phyloP scores from a whole-genome alignment of 495 filamentous ascomycete species.

The Aspergillus campestris region DNA sequence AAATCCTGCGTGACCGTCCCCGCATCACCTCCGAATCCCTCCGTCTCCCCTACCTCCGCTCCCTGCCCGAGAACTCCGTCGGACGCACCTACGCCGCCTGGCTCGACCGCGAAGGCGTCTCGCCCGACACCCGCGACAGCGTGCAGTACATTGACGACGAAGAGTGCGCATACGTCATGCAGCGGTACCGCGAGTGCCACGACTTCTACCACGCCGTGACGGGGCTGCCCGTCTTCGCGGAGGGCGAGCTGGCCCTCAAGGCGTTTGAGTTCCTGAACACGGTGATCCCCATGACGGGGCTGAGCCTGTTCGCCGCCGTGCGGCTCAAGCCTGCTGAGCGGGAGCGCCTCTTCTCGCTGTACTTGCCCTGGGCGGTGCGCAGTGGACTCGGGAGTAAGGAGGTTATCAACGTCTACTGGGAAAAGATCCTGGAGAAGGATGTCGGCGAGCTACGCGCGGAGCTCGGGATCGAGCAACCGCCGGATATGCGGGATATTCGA shows the following conservation, averaged over 20 bases:
- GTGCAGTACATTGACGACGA: constrained; percentile 90
- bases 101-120: constrained; percentile 87
- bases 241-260: constrained; percentile 92
- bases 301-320: constrained; percentile 61
- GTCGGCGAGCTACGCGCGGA: constrained; percentile 65
- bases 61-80: constrained; percentile 63
- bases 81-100: constrained; percentile 79
- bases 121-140: constrained; percentile 72
- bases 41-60: constrained; percentile 58
- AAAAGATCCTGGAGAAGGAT: constrained; percentile 83
- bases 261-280: constrained; percentile 96
- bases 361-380: constrained; percentile 82
- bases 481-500: constrained; percentile 77
- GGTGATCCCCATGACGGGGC: constrained; percentile 85
- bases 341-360: constrained; percentile 60
- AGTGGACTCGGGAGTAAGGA: constrained; percentile 73
- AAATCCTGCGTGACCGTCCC: constrained; percentile 84
- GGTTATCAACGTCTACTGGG: constrained; percentile 97
- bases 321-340: constrained; percentile 72
- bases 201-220: constrained; percentile 98
- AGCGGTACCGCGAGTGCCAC: constrained; percentile 94
- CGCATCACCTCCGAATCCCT: constrained; percentile 78
- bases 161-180: constrained; percentile 97
- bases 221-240: constrained; percentile 80
- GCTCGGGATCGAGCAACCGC: constrained; percentile 78